A percentile compares a stretch with the other conserved stretches of the same genome.
Evolutionary conservation across 2,329 filamentous ascomycete genomes (phyloP).

Genomic region (Diaporthe vexans): DNA sequence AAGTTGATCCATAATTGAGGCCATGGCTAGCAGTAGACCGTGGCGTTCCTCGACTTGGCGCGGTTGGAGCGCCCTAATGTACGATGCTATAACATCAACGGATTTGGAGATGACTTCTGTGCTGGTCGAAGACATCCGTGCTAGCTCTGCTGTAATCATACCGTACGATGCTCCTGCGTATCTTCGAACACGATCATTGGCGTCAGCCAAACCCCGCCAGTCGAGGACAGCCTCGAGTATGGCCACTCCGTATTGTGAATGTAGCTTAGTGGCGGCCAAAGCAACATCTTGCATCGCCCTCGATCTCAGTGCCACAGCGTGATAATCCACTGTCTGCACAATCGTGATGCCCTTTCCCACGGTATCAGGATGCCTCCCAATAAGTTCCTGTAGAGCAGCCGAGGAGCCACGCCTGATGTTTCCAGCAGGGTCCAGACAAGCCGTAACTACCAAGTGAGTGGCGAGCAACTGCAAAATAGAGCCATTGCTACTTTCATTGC

Average conservation of each 20-base stretch:
- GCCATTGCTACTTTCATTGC: conserved; percentile 52
- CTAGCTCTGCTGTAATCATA: conserved; percentile 61
- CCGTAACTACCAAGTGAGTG: conserved; percentile 83
- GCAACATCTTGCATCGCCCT: conserved; percentile 86
- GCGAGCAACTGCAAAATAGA: conserved; percentile 83
- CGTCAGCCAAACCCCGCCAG: conserved; percentile 91
- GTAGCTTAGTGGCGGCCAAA: conserved; percentile 75
- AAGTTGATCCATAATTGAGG: conserved; percentile 67
- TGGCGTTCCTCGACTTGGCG: conserved; percentile 79
- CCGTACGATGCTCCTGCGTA: conserved; percentile 80
- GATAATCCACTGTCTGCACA: conserved; percentile 93
- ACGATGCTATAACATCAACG: conserved; percentile 58
- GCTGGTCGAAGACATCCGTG: conserved; percentile 40
- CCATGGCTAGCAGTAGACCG: conserved; percentile 74
- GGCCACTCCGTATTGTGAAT: conserved; percentile 77
- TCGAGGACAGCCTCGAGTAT: conserved; percentile 79
- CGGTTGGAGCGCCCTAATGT: conserved; percentile 61
- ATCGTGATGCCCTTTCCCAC: conserved; percentile 85
- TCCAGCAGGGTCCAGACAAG: conserved; percentile 88
- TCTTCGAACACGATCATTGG: conserved; percentile 80
- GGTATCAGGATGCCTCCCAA: conserved; percentile 91
- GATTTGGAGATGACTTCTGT: conserved; percentile 48
- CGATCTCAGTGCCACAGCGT: conserved; percentile 88
- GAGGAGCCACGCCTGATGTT: conserved; percentile 95
- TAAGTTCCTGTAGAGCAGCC: conserved; percentile 92